Base-by-base conservation (phyloP, 2,329 filamentous ascomycete genomes). In the Triangularia verruculosa region DNA sequence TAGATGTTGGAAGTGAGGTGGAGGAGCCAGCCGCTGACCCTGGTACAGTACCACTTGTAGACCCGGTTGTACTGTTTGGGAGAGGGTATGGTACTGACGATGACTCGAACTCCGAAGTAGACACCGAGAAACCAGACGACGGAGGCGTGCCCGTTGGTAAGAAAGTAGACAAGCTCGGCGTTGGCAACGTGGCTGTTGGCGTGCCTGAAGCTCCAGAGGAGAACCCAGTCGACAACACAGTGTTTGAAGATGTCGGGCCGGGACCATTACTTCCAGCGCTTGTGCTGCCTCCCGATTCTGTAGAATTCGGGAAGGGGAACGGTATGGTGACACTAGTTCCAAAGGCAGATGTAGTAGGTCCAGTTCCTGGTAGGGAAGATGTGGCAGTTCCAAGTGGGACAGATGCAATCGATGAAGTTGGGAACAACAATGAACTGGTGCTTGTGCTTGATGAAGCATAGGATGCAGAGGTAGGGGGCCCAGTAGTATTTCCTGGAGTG, bases 271-370 rank as follows among this genome's bases (percentile, higher is more conserved):
- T 59, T 24, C 39, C 57, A 9, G 27, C 52, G 12, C 39, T 53
- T 27, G 56, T 32, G 20, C 51, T 32, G 17, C 39, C 24, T n/a
- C 32, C 32, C 2, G 34, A 56, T 53, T n/a, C 30, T 27, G 63
- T 54, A 20, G 59, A 59, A 43, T 61, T 61, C 12, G 54, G 51
- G 27, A 57, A 53, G 22, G 59, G 51, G 7, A 54, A 61, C 15
- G 51, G 51, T 17, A 30, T 20, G 17, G 39, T 52, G 15, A 53
- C 32, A 34, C 30, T 27, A 20, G 15, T 53, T n/a, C 52, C 17
- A 60, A 6, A 11, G 43, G 11, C 13, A 39, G n/a, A 47, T 3
- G 39, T 7, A 3, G 39, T 47, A 47, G 39, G 39, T 47, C n/a
- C n/a, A 9, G 39, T 20, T 11, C 39, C 39, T 8, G 39, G n/a